These are phyloP conservation scores for Ophiocordyceps polyrhachis-furcata DNA, from an alignment of 2,329 filamentous ascomycete species.

Conservation along the genomic window DNA sequence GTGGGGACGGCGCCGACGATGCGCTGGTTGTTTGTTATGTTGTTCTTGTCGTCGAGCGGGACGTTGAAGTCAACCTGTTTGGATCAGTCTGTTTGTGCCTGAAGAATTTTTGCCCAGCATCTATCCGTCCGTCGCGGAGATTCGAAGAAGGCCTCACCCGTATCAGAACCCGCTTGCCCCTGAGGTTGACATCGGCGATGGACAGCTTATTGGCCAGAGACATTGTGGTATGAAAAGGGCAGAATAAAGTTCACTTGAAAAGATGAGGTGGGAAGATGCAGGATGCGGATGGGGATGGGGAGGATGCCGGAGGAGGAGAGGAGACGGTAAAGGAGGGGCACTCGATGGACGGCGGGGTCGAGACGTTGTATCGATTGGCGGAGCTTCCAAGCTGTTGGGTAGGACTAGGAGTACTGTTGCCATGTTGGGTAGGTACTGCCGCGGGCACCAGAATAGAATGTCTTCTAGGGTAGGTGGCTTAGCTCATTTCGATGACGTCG, in stretches of 20 bases:
- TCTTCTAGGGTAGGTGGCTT: too few species aligned
- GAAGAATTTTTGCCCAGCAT: not conserved
- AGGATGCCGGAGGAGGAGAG: not conserved
- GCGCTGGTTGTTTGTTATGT: constrained; percentile 95
- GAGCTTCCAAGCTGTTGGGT: too few species aligned
- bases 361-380: too few species aligned
- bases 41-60: constrained; percentile 79
- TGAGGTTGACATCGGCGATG: constrained; percentile 89
- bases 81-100: not conserved
- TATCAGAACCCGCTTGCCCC: constrained; percentile 96
- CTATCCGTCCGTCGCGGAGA: not conserved
- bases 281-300: too few species aligned
- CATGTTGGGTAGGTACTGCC: too few species aligned
- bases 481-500: too few species aligned
- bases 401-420: too few species aligned
- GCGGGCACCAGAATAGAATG: too few species aligned
- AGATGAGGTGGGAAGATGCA: not conserved
- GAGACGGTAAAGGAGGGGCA: not conserved
- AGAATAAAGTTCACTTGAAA: not conserved
- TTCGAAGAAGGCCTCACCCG: constrained; percentile 51
- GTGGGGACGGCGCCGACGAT: constrained; percentile 91
- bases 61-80: constrained; percentile 97
- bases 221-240: constrained; percentile 39
- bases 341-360: not conserved
- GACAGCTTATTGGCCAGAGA: constrained; percentile 98